These are phyloP conservation scores for Verticillium alfalfae DNA, from an alignment of 2,329 filamentous ascomycete species.

Conservation along the genomic window DNA sequence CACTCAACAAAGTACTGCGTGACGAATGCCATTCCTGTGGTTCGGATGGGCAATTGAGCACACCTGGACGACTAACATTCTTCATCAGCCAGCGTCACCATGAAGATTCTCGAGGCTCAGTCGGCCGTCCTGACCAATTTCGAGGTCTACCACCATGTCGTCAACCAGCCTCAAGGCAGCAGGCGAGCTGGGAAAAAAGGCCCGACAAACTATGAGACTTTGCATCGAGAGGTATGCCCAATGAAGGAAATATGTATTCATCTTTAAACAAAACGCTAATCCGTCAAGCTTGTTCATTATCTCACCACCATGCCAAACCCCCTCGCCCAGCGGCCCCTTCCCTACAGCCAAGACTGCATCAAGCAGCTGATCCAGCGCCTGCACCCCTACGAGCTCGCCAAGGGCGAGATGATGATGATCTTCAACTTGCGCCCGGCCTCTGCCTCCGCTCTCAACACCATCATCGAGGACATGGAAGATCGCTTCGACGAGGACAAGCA, in stretches of 20 bases:
- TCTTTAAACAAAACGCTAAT: slow-evolving; percentile 3
- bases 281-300: slow-evolving; percentile 52
- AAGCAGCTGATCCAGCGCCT: slow-evolving; percentile 48
- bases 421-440: slow-evolving; percentile 58
- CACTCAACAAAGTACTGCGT: no score
- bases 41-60: background rate
- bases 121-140: slow-evolving; percentile 66
- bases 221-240: slow-evolving; percentile 56
- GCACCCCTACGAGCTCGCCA: slow-evolving; percentile 54
- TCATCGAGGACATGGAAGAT: slow-evolving; percentile 60
- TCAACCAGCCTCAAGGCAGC: slow-evolving; percentile 44
- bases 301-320: slow-evolving; percentile 50
- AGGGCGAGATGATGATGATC: slow-evolving; percentile 64
- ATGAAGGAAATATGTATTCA: background rate
- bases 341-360: slow-evolving; percentile 49
- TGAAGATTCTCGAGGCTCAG: slow-evolving; percentile 70
- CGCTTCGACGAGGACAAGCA: slow-evolving; percentile 57
- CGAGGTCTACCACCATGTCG: slow-evolving; percentile 64
- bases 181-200: slow-evolving; percentile 22
- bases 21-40: background rate
- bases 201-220: slow-evolving; percentile 54
- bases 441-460: slow-evolving; percentile 52
- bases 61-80: background rate
- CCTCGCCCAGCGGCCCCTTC: slow-evolving; percentile 46
- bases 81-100: slow-evolving; percentile 19